These are phyloP conservation scores for Candida piceae DNA, from an alignment of 805 yeast genomes.

Conservation along the genomic window DNA sequence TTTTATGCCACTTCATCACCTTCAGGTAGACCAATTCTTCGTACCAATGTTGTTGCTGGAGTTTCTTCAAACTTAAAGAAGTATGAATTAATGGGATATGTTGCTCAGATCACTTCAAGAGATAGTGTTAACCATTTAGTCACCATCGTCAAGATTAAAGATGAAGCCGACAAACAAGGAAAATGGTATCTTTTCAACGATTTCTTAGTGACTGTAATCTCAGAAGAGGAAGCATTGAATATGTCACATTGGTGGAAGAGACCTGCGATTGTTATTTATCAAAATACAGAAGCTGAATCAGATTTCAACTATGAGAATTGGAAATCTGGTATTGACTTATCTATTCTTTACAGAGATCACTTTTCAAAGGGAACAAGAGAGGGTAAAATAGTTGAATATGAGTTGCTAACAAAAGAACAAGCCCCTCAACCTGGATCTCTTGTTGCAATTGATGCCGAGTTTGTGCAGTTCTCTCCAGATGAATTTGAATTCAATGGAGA, in stretches of 20 bases:
- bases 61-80: conserved; percentile 25
- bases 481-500: conserved; percentile 69
- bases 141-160: conserved; percentile 45
- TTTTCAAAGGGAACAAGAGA: conserved; percentile 66
- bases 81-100: conserved; percentile 64
- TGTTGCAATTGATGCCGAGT: conserved; percentile 95
- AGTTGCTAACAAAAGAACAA: conserved; percentile 59
- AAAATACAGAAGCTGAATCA: conserved; percentile 39
- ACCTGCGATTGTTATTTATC: conserved; percentile 68
- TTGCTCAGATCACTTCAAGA: conserved; percentile 58
- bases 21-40: conserved; percentile 22
- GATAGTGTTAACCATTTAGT: conserved; percentile 56
- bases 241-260: conserved; percentile 75
- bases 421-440: conserved; percentile 72
- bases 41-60: conserved; percentile 22
- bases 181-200: conserved; percentile 88
- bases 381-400: conserved; percentile 55
- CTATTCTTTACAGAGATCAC: conserved; percentile 67
- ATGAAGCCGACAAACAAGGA: conserved; percentile 19
- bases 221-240: conserved; percentile 74
- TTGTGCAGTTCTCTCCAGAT: conserved; percentile 77
- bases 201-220: conserved; percentile 73
- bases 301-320: conserved; percentile 46
- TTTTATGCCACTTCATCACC: conserved; percentile 38
- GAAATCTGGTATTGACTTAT: conserved; percentile 49